Base-by-base conservation (phyloP, 2,329 filamentous ascomycete genomes). In the Phialocephala sp. region DNA sequence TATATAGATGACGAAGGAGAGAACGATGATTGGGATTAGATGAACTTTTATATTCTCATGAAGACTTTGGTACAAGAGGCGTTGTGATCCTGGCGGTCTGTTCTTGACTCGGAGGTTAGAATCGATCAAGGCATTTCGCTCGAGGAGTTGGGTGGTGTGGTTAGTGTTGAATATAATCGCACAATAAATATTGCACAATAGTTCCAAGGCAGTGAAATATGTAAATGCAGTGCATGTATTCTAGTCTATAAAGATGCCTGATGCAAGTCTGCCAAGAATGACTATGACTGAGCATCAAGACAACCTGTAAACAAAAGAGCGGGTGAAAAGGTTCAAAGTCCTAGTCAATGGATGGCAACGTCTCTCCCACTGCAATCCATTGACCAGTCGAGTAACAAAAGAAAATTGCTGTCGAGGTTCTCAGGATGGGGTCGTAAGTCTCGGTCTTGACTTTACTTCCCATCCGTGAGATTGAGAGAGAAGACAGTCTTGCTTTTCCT, bases 1-100 rank as follows among this genome's bases (percentile, higher is more conserved):
- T 67, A 24, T 68, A 39, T 71, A 93, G 91, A 94, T 81, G 91
- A 93, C 72, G 91, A 93, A 78, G 83, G 83, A 72, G 89, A 92
- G 71, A 88, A 92, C 66, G 91, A 93, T 76, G 91, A 93, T 72
- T 92, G 90, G 90, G 86, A 79, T 74, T 60, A 63, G 59, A 62
- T 27, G 61, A 8, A 52, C 54, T n/a, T 20, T 41, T 45, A 60
- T 62, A 54, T 36, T 61, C 20, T 43, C 39, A 27, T 39, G 50
- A 54, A 32, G 50, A 54, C 12, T 54, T 54, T 36, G 47, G 59
- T 63, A 41, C 52, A 55, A 45, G n/a, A 56, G 60, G 65, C 58
- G 59, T 64, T 62, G 54, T 67, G 24, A 60, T 43, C 39, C 35
- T 39, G 55, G 52, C 54, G 56, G 39, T 58, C 59, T 65, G 20